Evolutionary conservation across 805 yeast species (phyloP), one percentile per base, ranked within the genome.

Genomic region (Lipomyces yamadae): DNA sequence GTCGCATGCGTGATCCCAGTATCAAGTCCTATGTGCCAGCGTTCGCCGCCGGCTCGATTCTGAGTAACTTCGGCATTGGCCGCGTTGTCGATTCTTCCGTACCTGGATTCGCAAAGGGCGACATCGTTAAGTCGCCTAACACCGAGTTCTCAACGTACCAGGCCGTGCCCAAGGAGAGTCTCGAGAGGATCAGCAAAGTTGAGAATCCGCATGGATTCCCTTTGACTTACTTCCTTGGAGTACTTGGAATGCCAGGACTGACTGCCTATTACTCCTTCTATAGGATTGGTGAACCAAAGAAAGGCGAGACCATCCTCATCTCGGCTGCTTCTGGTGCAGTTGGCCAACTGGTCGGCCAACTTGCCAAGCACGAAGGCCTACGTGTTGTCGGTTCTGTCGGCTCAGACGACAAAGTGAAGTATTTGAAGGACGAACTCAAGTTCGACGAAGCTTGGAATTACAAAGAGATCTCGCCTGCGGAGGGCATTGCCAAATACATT

Each of bases 321-420:
- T 83, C 88, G 24, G 91, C 90, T 65, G 91, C 91, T 13, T 83
- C 88, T 6, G 92, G 92, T 67, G 90, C 90, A n/a, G 88, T 88
- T n/a, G 91, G 91, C 13, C 81, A 85, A 33, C 77, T 82, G 58
- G 84, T 80, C 58, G 84, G 86, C 29, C 90, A 87, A 74, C 74
- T 88, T 11, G 87, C 90, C 54, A 78, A 85, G 67, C 77, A 82
- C 52, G 83, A 83, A 48, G 88, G 88, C 35, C 76, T 81, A 55
- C 83, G 80, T 70, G 87, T 88, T 33, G 81, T 86, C 73, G 91
- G 88, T 55, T 82, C 86, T 69, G 85, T 90, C 18, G 90, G 91
- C 64, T 83, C 87, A 8, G 80, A 77, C 4, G 87, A 81, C 42
- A 88, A 88, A 75, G 79, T 83, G 65, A 78, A 81, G 67, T 84